These are phyloP conservation scores for Daldinia bambusicola DNA, from an alignment of 495 filamentous ascomycete species.

Conservation along the genomic window DNA sequence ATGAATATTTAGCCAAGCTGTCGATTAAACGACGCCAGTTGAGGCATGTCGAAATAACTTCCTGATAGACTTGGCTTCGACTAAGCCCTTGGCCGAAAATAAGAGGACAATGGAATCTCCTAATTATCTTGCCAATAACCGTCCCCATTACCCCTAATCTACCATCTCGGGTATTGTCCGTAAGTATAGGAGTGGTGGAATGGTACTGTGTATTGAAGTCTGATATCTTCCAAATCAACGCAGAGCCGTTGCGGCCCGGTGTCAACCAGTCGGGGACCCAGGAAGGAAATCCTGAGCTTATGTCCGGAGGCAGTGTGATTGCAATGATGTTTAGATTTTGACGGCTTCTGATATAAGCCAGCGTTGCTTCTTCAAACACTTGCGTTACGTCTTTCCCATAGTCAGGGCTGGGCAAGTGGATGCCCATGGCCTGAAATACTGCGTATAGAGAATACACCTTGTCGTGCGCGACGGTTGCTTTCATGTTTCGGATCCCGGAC, in stretches of 20 bases:
- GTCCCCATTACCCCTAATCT: neutral
- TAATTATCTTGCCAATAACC: neutral
- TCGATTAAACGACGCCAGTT: neutral
- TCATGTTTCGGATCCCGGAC: neutral
- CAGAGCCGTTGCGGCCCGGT: neutral
- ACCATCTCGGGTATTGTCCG: neutral
- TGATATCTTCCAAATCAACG: conserved; percentile 2
- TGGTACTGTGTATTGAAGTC: neutral
- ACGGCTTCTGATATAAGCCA: conserved; percentile 3
- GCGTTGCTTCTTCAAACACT: neutral
- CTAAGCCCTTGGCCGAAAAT: neutral
- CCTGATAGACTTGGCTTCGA: neutral
- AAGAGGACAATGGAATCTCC: neutral
- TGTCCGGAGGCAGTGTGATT: neutral
- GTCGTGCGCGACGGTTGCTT: neutral
- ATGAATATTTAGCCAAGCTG: neutral
- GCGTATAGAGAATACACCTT: neutral
- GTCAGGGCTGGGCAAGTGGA: neutral
- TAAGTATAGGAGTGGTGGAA: conserved; percentile 1
- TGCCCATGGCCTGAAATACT: conserved; percentile 1
- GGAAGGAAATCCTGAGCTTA: neutral
- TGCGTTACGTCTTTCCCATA: neutral
- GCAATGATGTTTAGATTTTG: neutral
- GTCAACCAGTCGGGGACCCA: conserved; percentile 1
- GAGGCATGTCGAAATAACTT: neutral